A percentile compares a stretch with the other conserved stretches of the same genome.
Conservation (phyloP, 176 grass and related monocot genomes). For the Triticum turgidum region DNA sequence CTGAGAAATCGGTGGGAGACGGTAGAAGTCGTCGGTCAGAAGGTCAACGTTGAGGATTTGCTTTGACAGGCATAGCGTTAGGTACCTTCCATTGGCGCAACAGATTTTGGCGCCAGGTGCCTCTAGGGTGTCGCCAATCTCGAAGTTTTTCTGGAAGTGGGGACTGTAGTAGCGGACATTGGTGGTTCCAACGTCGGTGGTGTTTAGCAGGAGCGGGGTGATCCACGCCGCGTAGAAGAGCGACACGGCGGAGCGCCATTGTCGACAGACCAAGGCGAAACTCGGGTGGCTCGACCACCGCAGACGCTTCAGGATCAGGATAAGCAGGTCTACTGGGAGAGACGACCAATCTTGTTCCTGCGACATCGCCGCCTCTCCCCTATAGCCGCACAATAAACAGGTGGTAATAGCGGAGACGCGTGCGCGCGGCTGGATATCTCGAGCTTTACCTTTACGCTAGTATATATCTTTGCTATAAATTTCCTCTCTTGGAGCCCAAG, state of each 20-base stretch:
- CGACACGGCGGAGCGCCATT: constrained; percentile 1
- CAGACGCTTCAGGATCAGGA: not conserved
- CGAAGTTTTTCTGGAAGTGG: constrained; percentile 35
- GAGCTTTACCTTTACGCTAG: not conserved
- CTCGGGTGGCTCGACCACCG: constrained; percentile 9
- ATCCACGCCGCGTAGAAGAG: constrained; percentile 32
- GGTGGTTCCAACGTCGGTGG: constrained; percentile 10
- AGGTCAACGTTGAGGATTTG: not conserved
- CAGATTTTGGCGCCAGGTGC: constrained; percentile 7
- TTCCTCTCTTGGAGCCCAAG: too few species aligned
- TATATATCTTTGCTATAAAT: too few species aligned
- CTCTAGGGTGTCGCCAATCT: not conserved
- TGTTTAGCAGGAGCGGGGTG: constrained; percentile 19
- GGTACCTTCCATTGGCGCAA: constrained; percentile 2
- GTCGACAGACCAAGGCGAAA: constrained; percentile 22
- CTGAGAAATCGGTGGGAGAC: not conserved
- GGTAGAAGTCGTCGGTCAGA: not conserved
- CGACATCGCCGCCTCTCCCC: not conserved
- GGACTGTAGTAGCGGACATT: constrained; percentile 34
- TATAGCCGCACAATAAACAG: too few species aligned
- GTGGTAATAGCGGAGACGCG: not conserved
- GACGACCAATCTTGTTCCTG: constrained; percentile 9
- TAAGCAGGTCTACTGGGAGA: constrained; percentile 6
- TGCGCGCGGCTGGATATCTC: not conserved
- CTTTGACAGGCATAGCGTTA: not conserved